Evolutionary conservation across 108 stramenopile genomes (phyloP), one percentile per base, ranked within the genome.

Genomic region (Fragilariopsis cylindrus): DNA sequence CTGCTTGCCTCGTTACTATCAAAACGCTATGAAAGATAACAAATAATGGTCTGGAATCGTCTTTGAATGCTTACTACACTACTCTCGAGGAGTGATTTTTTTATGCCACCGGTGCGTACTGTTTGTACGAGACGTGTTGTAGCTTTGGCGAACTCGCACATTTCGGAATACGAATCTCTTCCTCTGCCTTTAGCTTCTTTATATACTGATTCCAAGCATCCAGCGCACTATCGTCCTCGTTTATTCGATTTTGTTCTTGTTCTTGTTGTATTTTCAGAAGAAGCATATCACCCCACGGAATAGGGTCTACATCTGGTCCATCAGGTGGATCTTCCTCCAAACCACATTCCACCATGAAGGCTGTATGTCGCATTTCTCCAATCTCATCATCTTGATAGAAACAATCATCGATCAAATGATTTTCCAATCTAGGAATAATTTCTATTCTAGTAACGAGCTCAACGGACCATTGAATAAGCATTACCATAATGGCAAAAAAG

Each of bases 371-470:
- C 73, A 80, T 75, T 52, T 80, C 79, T 42, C 79, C 79, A 64
- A 80, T 80, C 54, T 80, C 79, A 74, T 80, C 79, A 66, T 80
- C 79, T 57, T 80, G 79, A 48, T 80, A 80, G 46, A 80, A 80
- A 9, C 70, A 49, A 5, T 75, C 74, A 63, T 80, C 79, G 60
- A 80, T 80, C 46, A 48, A 45, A n/a, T 80, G 54, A 65, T 80
- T 74, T n/a, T 80, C 79, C 16, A 75, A 9, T 5, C 79, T 68
- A 4, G 73, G 74, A 50, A 75, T 46, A 7, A 60, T 73, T 30
- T 47, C 16, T 5, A n/a, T 43, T 5, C 42, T 44, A 9, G 42
- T 40, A n/a, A 63, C 62, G 13, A 63, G 62, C 40, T 16, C 42
- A n/a, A 41, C 42, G 62, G 62, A 43, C 62, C 62, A 63, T 45